phyloP scores from a whole-genome alignment of 352 stramenopile genomes.

The Peronosclerospora sorghi region DNA sequence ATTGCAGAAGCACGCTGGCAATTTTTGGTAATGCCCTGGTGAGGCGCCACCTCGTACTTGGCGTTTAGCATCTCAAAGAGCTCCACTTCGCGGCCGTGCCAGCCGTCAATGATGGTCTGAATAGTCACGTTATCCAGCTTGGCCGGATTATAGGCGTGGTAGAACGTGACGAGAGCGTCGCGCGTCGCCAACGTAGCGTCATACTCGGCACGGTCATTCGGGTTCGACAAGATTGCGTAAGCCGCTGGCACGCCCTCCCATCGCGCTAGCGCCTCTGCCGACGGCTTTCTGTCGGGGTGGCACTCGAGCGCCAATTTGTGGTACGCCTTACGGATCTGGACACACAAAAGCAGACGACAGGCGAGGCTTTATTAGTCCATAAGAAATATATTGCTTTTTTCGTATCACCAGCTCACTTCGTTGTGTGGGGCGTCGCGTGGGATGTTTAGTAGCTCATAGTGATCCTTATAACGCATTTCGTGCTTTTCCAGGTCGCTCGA shows the following conservation, averaged over 20 bases:
- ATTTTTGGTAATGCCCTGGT: constrained; percentile 53
- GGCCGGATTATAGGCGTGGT: constrained; percentile 71
- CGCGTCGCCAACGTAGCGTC: constrained; percentile 65
- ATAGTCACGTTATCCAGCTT: constrained; percentile 81
- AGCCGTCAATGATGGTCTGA: constrained; percentile 79
- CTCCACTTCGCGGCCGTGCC: constrained; percentile 75
- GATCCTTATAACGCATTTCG: constrained; percentile 60
- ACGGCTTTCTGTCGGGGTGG: constrained; percentile 89
- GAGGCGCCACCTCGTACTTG: constrained; percentile 78
- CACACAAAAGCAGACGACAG: not conserved
- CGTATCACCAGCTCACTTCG: constrained; percentile 26
- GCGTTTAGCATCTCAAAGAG: constrained; percentile 80
- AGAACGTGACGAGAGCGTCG: constrained; percentile 74
- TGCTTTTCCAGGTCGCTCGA: constrained; percentile 49
- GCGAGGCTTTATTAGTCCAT: not conserved
- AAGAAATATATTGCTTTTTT: not conserved
- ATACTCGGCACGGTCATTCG: constrained; percentile 69
- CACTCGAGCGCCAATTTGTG: constrained; percentile 76
- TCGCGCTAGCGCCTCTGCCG: constrained; percentile 39
- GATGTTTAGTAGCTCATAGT: constrained; percentile 65
- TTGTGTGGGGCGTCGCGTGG: constrained; percentile 46
- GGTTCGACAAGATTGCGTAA: constrained; percentile 68
- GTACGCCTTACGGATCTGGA: constrained; percentile 88
- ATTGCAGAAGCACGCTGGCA: constrained; percentile 27
- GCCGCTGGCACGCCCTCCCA: constrained; percentile 70